A percentile compares a stretch with the other conserved stretches of the same genome.
Evolutionary conservation across 257 asterid genomes (phyloP).

Genomic region (Gentiana dahurica): DNA sequence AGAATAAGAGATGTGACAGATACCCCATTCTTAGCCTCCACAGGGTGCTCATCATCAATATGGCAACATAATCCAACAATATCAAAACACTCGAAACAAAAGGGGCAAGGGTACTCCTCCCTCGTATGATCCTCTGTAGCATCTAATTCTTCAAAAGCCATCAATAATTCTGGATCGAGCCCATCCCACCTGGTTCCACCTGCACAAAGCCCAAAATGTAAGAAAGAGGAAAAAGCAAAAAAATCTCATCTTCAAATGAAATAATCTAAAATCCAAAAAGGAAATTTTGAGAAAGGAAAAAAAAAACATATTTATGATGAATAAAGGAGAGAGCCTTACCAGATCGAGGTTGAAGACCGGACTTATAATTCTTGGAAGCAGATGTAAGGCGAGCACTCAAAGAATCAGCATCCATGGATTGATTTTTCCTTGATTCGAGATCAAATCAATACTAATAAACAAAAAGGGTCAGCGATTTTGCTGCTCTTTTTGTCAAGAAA

Average conservation of each 20-base stretch:
- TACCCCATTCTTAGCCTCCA: constrained; percentile 72
- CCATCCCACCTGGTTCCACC: constrained; percentile 48
- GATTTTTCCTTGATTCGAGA: constrained; percentile 8
- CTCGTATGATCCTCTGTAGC: constrained; percentile 48
- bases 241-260: constrained; percentile 4
- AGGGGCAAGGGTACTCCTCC: constrained; percentile 67
- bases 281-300: not conserved
- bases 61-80: constrained; percentile 76
- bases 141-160: constrained; percentile 70
- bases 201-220: not conserved
- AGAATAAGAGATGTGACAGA: constrained; percentile 1
- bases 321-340: constrained; percentile 20
- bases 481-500: not conserved
- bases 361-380: constrained; percentile 63
- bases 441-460: not conserved
- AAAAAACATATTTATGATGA: not conserved
- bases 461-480: not conserved
- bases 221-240: constrained; percentile 1
- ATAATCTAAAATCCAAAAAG: not conserved
- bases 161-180: constrained; percentile 55
- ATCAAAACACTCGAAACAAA: constrained; percentile 63
- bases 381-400: constrained; percentile 77
- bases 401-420: constrained; percentile 67
- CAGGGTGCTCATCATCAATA: constrained; percentile 77
- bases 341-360: constrained; percentile 78